Base-by-base conservation (phyloP, 441 rosid species). In the Heliophila coronopifolia region DNA sequence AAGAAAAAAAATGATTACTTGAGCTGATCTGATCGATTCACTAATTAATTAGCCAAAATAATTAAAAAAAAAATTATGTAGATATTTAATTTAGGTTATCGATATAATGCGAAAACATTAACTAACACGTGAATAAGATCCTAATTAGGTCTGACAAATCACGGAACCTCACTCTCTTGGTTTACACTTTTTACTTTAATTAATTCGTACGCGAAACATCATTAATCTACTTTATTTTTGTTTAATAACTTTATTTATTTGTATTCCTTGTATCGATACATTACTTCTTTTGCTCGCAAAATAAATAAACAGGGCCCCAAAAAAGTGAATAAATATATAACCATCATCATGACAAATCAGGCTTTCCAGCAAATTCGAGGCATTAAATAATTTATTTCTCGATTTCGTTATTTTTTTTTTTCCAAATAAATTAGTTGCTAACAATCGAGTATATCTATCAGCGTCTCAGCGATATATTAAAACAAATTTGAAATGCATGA, bases 121-220 rank as follows among this genome's bases (percentile, higher is more conserved):
- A 48, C 7, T 41, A 24, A 42, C 59, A 50, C 52, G 45, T 42
- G 66, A 60, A 35, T 42, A 44, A 35, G 38, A 61, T 35, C 66
- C 14, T 52, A 52, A 52, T 51, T 52, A 52, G 66, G 46, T 52
- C 53, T 34, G 52, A 35, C 49, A 36, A 42, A 26, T 31, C 59
- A 43, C 33, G 57, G 31, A 49, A 39, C 64, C 64, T 49, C 40
- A 37, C 26, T 22, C 56, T 49, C 36, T 59, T 51, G 26, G 40
- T 34, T 14, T 19, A 44, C 59, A n/a, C n/a, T n/a, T n/a, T n/a
- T n/a, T n/a, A n/a, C n/a, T 51, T 61, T 61, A 61, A 52, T 42
- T 51, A 51, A 34, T 43, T 61, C 2, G 42, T 39, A 42, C 53
- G 48, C 47, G 60, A 61, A 24, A 28, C 17, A 44, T 44, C 40